Percentiles rank a stretch among this genome's conserved stretches.
Evolutionary conservation across 345 rosid species (phyloP).

Genomic region (Rubroshorea leprosula): DNA sequence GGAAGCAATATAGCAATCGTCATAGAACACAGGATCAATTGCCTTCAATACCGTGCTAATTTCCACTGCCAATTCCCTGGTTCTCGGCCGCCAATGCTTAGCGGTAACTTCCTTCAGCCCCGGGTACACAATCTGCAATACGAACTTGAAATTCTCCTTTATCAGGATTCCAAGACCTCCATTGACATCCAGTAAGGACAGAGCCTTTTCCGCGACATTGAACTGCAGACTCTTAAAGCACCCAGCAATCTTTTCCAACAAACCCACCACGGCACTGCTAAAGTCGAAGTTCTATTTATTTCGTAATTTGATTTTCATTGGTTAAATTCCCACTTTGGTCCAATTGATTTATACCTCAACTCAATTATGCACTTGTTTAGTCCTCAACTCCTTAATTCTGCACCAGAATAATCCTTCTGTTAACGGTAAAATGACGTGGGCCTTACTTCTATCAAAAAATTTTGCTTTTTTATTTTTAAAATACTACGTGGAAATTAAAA

Average conservation of each 20-base stretch:
- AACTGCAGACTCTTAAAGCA: background rate
- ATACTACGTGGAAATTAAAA: no score
- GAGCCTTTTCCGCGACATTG: background rate
- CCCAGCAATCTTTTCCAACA: background rate
- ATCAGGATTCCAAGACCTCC: background rate
- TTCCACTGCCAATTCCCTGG: background rate
- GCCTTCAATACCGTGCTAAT: background rate
- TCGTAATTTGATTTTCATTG: no score
- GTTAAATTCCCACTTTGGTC: no score
- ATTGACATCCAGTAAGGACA: background rate
- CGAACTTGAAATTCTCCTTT: background rate
- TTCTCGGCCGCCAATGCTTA: background rate
- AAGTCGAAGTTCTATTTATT: no score
- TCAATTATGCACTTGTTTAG: no score
- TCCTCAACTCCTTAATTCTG: no score
- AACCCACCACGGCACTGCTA: background rate
- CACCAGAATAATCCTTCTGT: no score
- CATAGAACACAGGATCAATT: background rate
- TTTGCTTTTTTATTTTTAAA: no score
- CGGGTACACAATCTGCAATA: background rate
- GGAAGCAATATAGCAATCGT: no score
- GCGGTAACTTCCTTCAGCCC: background rate
- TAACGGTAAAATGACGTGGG: no score
- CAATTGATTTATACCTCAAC: no score
- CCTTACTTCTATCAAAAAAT: no score